phyloP scores from a whole-genome alignment of 129 eudicot species.

The Artemisia tridentata region DNA sequence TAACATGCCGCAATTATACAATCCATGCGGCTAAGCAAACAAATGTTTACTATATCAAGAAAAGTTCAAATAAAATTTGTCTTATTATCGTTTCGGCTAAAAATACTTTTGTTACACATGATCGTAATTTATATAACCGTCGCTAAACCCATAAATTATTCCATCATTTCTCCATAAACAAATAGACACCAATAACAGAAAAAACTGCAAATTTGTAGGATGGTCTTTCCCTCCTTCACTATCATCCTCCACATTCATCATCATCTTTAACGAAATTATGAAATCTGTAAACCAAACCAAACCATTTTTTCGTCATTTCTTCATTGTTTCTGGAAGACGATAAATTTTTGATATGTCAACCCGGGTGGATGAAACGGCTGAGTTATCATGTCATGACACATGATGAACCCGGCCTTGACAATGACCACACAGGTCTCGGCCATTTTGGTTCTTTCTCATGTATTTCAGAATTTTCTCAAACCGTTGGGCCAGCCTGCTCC shows the following conservation, averaged over 20 bases:
- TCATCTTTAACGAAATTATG: not conserved
- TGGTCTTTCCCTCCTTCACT: constrained; percentile 7
- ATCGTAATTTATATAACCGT: too few species aligned
- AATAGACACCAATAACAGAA: too few species aligned
- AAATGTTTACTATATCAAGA: too few species aligned
- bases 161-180: too few species aligned
- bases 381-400: constrained; percentile 29
- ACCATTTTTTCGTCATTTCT: constrained; percentile 3
- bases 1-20: too few species aligned
- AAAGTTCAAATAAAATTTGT: too few species aligned
- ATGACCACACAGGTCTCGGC: constrained; percentile 78
- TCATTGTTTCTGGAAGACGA: not conserved
- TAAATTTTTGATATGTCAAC: not conserved
- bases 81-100: too few species aligned
- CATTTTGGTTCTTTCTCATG: constrained; percentile 80
- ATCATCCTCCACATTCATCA: constrained; percentile 15
- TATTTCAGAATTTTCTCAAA: constrained; percentile 66
- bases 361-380: constrained; percentile 19
- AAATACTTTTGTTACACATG: too few species aligned
- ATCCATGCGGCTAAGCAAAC: too few species aligned
- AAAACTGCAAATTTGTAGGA: not conserved
- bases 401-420: constrained; percentile 73
- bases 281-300: constrained; percentile 1
- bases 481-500: constrained; percentile 79
- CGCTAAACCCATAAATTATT: too few species aligned